Conservation (phyloP, 176 grass and related monocot genomes). For the Juncus inflexus region DNA sequence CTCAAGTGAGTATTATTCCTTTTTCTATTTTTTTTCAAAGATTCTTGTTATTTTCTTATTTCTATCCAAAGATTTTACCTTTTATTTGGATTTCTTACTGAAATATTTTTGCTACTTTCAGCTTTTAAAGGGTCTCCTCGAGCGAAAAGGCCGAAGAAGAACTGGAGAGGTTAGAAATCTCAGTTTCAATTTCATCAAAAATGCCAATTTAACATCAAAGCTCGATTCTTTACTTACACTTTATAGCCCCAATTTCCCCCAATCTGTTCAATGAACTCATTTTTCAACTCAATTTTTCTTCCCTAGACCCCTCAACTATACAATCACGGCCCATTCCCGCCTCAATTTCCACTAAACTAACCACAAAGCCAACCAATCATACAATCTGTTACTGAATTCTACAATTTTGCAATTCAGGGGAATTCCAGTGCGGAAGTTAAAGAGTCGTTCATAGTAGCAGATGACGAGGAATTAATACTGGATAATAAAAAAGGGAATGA, state of each 20-base stretch:
- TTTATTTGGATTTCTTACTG: not conserved
- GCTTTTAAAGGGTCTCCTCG: slow-evolving; percentile 19
- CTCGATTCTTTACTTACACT: slow-evolving; percentile 2
- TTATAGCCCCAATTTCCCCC: slow-evolving; percentile 7
- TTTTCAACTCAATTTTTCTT: not conserved
- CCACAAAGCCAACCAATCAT: not conserved
- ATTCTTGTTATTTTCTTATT: slow-evolving; percentile 21
- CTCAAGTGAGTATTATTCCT: slow-evolving; percentile 43
- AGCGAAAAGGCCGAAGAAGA: slow-evolving; percentile 10
- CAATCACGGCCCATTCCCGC: not conserved
- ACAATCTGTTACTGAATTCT: not conserved
- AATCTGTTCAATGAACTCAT: not conserved
- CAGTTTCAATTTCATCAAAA: not conserved
- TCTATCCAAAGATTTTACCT: not conserved
- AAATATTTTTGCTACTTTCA: not conserved
- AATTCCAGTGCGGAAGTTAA: slow-evolving; percentile 17
- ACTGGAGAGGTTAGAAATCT: slow-evolving; percentile 16
- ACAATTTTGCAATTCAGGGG: slow-evolving; percentile 31
- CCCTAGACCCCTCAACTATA: too few relatives aligned
- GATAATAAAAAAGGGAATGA: slow-evolving; percentile 33
- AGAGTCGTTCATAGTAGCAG: slow-evolving; percentile 46
- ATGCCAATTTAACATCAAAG: slow-evolving; percentile 7
- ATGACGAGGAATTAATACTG: slow-evolving; percentile 43
- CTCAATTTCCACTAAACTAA: slow-evolving; percentile 11
- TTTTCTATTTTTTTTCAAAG: not conserved